phyloP scores from a whole-genome alignment of 2,329 filamentous ascomycete species.

The Aspergillus nomiae region DNA sequence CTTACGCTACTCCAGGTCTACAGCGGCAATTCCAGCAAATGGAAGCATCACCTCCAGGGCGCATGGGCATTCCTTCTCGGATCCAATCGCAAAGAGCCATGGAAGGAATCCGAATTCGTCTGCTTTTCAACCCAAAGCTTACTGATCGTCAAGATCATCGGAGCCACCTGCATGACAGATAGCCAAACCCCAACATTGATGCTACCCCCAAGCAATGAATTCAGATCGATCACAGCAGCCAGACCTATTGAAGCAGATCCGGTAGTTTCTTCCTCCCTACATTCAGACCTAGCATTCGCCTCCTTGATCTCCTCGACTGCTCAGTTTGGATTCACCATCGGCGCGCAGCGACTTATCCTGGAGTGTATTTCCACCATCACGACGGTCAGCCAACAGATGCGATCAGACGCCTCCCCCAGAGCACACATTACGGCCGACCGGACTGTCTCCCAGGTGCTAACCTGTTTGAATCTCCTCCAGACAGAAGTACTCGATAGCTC shows the following conservation, averaged over 20 bases:
- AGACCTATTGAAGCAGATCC: too few species aligned
- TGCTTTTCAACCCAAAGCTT: slow-evolving; percentile 21
- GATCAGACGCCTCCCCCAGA: background rate
- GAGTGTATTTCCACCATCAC: slow-evolving; percentile 20
- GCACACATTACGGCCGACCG: background rate
- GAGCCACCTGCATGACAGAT: slow-evolving; percentile 13
- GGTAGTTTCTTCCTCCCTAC: too few species aligned
- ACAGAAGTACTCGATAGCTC: too few species aligned
- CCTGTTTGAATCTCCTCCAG: background rate
- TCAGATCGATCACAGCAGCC: background rate
- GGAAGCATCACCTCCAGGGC: slow-evolving; percentile 21
- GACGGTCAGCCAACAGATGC: slow-evolving; percentile 4
- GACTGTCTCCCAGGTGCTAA: background rate
- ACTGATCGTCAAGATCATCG: slow-evolving; percentile 19
- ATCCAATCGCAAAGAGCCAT: slow-evolving; percentile 11
- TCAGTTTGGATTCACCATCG: slow-evolving; percentile 18
- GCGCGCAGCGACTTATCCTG: slow-evolving; percentile 15
- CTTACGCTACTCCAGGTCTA: slow-evolving; percentile 17
- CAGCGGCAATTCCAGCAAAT: slow-evolving; percentile 17
- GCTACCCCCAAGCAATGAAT: background rate
- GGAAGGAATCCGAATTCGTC: slow-evolving; percentile 20
- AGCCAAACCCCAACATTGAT: background rate
- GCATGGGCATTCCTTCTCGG: slow-evolving; percentile 17
- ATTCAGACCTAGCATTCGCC: background rate
- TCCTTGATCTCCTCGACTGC: background rate